phyloP scores from a whole-genome alignment of 2,329 filamentous ascomycete genomes.

The Botryosphaeria agaves region DNA sequence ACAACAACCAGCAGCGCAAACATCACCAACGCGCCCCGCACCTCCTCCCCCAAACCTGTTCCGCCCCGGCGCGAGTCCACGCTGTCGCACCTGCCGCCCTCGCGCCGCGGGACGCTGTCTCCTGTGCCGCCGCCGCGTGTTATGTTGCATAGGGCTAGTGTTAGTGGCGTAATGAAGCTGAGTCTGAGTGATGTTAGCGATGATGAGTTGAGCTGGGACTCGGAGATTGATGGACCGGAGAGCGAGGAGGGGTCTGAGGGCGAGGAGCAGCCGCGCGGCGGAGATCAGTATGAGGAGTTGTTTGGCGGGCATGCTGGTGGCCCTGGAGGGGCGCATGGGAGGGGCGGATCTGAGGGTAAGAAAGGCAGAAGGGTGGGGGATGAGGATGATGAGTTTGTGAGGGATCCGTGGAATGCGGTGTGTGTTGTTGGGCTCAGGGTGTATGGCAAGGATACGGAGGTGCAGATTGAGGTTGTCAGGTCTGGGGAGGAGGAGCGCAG shows the following conservation, averaged over 20 bases:
- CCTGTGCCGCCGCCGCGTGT: not conserved
- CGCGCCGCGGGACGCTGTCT: not conserved
- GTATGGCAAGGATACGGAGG: conserved; percentile 29
- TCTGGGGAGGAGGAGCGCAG: conserved; percentile 21
- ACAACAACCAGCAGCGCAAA: too few relatives aligned
- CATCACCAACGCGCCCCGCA: too few relatives aligned
- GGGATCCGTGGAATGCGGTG: conserved; percentile 42
- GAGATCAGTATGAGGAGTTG: conserved; percentile 2
- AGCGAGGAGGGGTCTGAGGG: not conserved
- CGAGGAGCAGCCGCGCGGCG: conserved; percentile 1
- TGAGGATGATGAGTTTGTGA: conserved; percentile 25
- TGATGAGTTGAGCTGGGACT: conserved; percentile 20
- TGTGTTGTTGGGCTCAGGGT: conserved; percentile 42
- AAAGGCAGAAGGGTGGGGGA: too few relatives aligned
- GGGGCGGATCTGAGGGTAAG: too few relatives aligned
- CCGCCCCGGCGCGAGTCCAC: too few relatives aligned
- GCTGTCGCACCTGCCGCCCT: too few relatives aligned
- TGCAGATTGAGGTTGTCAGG: conserved; percentile 35
- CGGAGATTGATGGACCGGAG: conserved; percentile 18
- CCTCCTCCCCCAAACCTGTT: not conserved
- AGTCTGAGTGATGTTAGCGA: conserved; percentile 10
- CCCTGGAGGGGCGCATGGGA: too few relatives aligned
- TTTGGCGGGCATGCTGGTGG: too few relatives aligned
- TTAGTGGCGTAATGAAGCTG: not conserved
- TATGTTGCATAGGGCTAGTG: not conserved